Evolutionary conservation across 306 rosid species (phyloP).

Genomic region (Gastrolobium bilobum): DNA sequence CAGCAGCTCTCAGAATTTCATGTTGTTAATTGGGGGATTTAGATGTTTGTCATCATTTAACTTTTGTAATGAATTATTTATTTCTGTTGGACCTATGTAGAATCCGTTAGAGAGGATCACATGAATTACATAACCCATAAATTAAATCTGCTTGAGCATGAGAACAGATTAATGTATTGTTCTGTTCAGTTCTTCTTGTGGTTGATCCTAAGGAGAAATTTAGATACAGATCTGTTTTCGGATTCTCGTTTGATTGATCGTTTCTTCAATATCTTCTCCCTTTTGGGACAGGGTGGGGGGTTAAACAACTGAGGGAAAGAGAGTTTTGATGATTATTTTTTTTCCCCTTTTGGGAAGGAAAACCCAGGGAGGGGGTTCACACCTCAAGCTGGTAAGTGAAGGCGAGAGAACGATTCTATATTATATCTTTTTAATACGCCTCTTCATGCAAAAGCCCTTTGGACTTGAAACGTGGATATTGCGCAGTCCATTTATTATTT

Average conservation of each 20-base stretch:
- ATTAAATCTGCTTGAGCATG: slow-evolving; percentile 18
- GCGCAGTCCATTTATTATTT: no score
- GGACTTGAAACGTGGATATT: no score
- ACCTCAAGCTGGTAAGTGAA: no score
- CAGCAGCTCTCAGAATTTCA: slow-evolving; percentile 18
- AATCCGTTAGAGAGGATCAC: slow-evolving; percentile 30
- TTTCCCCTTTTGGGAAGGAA: not conserved
- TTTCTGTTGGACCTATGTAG: not conserved
- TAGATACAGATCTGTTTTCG: slow-evolving; percentile 40
- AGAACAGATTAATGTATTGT: slow-evolving; percentile 18
- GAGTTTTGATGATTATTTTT: not conserved
- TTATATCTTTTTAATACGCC: no score
- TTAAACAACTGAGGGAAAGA: not conserved
- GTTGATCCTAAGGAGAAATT: not conserved
- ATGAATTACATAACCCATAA: not conserved
- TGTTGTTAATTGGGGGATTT: slow-evolving; percentile 5
- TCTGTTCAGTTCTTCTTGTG: not conserved
- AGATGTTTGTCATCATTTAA: slow-evolving; percentile 36
- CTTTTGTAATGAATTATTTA: not conserved
- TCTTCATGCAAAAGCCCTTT: no score
- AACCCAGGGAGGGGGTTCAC: not conserved
- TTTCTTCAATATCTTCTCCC: slow-evolving; percentile 2
- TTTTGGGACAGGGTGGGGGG: not conserved
- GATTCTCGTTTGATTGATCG: slow-evolving; percentile 30
- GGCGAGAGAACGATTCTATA: no score